Evolutionary conservation across 1,139 yeast species (phyloP), one percentile per base, ranked within the genome.

Genomic region (Protomyces inouyei): DNA sequence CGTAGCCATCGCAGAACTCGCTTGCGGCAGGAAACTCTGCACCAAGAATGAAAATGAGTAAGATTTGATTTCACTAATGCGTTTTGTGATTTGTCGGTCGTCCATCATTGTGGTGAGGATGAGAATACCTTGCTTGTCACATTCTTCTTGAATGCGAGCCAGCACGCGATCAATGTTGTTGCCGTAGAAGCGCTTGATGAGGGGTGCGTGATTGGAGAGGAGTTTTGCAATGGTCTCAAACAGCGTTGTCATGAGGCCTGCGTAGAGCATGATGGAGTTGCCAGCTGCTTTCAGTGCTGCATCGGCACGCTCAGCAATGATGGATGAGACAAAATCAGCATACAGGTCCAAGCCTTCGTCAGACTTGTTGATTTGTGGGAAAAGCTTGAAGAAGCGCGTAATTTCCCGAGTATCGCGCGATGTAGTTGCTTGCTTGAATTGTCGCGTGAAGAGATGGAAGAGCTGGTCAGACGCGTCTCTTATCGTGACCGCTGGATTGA

Each of bases 51-150:
- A 70, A 73, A 85, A 90, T 12, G 79, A 78, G 71, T 88, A 87
- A 21, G 79, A 72, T 38, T 79, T 76, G 54, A 89, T 80, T 55
- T 55, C 59, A 21, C 52, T 38, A 9, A 65, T 23, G 46, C 61
- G 61, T 12, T 83, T 80, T 46, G 81, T 84, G 10, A 90, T 73
- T 52, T 87, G 79, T 68, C 89, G 81, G 57, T 83, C 81, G 69
- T 89, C 97, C 78, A 86, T 84, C 72, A 90, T 90, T 0, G 95
- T 89, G 73, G 93, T 98, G 65, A 89, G 80, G 10, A 93, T 87
- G 57, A 93, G 78, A 0, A 96, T 95, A 28, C 95, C 87, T 72
- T 93, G 98, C 14, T 92, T 81, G 72, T 93, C 98, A 23, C 95
- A 87, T 72, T 93, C 98, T 65, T 83, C 79, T 74, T 93, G 96